Conservation (phyloP, 805 yeast genomes). For the Hanseniaspora mollemarum region DNA sequence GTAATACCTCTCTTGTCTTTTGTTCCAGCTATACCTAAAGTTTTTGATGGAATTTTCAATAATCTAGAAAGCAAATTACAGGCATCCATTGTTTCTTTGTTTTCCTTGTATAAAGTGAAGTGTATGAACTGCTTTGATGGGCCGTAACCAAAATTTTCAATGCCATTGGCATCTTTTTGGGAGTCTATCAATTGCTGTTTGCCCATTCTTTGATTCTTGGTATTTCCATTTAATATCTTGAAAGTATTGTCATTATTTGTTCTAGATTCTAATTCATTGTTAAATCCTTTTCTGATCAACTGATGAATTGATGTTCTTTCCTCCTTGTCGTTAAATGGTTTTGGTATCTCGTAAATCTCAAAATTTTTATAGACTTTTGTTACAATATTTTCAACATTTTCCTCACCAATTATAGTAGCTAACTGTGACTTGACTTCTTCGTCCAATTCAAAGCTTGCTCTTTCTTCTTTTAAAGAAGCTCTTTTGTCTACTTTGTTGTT, state of each 20-base stretch:
- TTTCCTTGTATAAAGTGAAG: constrained; percentile 79
- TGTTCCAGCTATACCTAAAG: constrained; percentile 81
- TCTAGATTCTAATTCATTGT: constrained; percentile 62
- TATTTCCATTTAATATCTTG: constrained; percentile 44
- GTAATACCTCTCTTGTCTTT: constrained; percentile 95
- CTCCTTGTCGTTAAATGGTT: constrained; percentile 52
- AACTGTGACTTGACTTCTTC: constrained; percentile 40
- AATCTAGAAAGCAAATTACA: constrained; percentile 63
- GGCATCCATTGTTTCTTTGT: constrained; percentile 95
- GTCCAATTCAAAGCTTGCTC: constrained; percentile 34
- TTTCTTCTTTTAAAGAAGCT: constrained; percentile 25
- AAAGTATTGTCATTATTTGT: constrained; percentile 62
- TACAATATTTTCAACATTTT: constrained; percentile 46
- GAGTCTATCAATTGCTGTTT: constrained; percentile 32
- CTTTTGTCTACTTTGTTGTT: constrained; percentile 4
- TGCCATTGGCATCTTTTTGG: constrained; percentile 37
- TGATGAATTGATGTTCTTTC: constrained; percentile 72
- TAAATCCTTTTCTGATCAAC: constrained; percentile 59
- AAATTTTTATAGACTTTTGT: constrained; percentile 42
- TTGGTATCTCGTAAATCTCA: constrained; percentile 45
- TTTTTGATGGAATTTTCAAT: constrained; percentile 59
- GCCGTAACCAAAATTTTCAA: constrained; percentile 63
- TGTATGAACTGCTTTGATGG: constrained; percentile 57
- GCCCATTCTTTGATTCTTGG: constrained; percentile 30
- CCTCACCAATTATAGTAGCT: constrained; percentile 45